These are phyloP conservation scores for Helotiales sp. DNA, from an alignment of 2,329 filamentous ascomycete genomes.

Conservation along the genomic window DNA sequence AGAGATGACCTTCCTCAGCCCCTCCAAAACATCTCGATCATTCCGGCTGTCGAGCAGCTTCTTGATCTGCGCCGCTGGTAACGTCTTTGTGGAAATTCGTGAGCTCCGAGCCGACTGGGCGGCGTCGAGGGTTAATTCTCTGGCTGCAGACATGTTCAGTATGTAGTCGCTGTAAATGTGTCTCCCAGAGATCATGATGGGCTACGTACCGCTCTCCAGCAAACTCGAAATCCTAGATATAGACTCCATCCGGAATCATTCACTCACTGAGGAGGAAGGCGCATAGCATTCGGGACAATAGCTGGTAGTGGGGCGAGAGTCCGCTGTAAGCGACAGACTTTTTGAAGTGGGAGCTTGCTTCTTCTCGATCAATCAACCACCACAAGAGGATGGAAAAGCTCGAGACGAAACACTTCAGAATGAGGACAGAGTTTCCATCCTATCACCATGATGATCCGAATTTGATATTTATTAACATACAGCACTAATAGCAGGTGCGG, in stretches of 20 bases:
- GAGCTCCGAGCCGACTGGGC: slow-evolving; percentile 79
- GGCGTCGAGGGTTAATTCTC: slow-evolving; percentile 96
- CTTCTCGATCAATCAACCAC: slow-evolving; percentile 6
- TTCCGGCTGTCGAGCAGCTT: slow-evolving; percentile 91
- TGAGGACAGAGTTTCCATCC: not conserved
- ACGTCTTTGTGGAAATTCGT: slow-evolving; percentile 59
- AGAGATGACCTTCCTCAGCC: slow-evolving; percentile 82
- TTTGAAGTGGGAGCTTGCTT: not conserved
- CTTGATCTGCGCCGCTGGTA: slow-evolving; percentile 84
- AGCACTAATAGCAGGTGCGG: slow-evolving; percentile 26
- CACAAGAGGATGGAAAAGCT: not conserved
- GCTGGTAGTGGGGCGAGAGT: slow-evolving; percentile 28
- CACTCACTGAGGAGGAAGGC: slow-evolving; percentile 17
- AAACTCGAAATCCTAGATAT: slow-evolving; percentile 91
- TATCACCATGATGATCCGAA: not conserved
- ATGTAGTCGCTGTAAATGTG: not conserved
- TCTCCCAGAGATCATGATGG: not conserved
- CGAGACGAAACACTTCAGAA: not conserved
- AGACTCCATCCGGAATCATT: slow-evolving; percentile 73
- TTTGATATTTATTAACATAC: slow-evolving; percentile 24
- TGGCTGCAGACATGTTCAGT: slow-evolving; percentile 56
- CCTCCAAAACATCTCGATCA: slow-evolving; percentile 91
- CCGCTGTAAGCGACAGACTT: slow-evolving; percentile 21
- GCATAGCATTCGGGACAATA: slow-evolving; percentile 21
- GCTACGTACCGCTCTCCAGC: slow-evolving; percentile 81